These are phyloP conservation scores for Arbutus unedo DNA, from an alignment of 148 eudicot species.

Conservation along the genomic window DNA sequence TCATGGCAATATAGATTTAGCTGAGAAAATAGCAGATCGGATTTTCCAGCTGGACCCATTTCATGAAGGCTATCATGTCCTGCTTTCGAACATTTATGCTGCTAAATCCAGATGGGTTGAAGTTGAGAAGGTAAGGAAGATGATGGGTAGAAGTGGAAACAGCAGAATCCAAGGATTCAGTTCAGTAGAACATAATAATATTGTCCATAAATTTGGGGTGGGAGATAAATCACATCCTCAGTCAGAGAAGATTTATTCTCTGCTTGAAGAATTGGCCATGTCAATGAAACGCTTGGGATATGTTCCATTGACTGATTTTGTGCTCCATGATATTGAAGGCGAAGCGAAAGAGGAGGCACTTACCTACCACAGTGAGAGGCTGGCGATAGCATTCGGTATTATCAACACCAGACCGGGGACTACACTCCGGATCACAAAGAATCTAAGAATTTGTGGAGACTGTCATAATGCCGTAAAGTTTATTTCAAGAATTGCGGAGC, in stretches of 20 bases:
- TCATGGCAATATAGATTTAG: constrained; percentile 15
- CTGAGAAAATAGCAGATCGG: constrained; percentile 11
- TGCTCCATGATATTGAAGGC: constrained; percentile 20
- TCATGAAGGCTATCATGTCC: constrained; percentile 19
- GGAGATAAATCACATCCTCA: constrained; percentile 22
- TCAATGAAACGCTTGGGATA: constrained; percentile 16
- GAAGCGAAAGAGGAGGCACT: constrained; percentile 21
- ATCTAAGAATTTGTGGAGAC: constrained; percentile 18
- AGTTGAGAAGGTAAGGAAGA: constrained; percentile 17
- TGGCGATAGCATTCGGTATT: constrained; percentile 18
- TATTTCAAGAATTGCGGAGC: constrained; percentile 12
- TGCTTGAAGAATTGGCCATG: constrained; percentile 9
- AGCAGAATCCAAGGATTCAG: constrained; percentile 17
- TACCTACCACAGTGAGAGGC: constrained; percentile 20
- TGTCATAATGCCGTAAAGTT: constrained; percentile 15
- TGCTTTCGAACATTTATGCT: constrained; percentile 23
- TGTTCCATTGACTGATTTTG: constrained; percentile 17
- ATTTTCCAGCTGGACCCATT: constrained; percentile 16
- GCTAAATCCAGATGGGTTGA: constrained; percentile 20
- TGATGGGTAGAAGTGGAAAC: constrained; percentile 8
- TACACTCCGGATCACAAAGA: constrained; percentile 19
- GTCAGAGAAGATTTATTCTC: constrained; percentile 15
- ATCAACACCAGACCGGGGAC: constrained; percentile 16
- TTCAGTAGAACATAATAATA: constrained; percentile 12
- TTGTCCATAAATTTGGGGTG: constrained; percentile 15